Evolutionary conservation across 148 eudicot genomes (phyloP), one percentile per base, ranked within the genome.

Genomic region (Chenopodium formosanum): DNA sequence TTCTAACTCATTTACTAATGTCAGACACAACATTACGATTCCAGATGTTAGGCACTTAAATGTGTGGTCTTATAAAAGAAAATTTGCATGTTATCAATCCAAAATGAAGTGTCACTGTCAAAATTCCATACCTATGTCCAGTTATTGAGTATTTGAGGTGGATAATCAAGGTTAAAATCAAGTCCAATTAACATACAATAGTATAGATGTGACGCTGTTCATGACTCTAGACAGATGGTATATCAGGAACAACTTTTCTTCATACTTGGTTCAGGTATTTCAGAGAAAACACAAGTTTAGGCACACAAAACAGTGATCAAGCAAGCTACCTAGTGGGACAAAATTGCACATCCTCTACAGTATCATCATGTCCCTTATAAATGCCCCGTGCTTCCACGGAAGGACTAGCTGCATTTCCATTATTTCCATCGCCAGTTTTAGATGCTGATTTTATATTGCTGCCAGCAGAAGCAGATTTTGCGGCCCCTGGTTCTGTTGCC

Each of bases 301-400:
- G 7, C 13, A 77, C n/a, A 77, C 29, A 68, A 53, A 20, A 34
- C 53, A 70, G 31, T 47, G 52, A 72, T 79, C 14, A 53, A 19
- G 80, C 23, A 73, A 84, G 25, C 44, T 88, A 95, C 99, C 97
- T 96, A 80, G 92, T 83, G 68, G 99, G 98, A 82, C 94, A 92
- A 84, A 96, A 96, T 73, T 96, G 98, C 50, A 96, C 99, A 89
- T 96, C 99, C 83, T 96, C 98, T 67, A 96, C 99, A 85, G 99
- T 96, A 79, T 96, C 97, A 48, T 81, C 86, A 60, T 96, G 99
- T 81, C 99, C 99, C 75, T 84, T 86, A 87, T 88, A 96, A 65
- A 88, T 88, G 75, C 94, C 97, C 25, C 98, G 91, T 44, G 99
- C 91, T 85, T 88, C 88, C 79, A 94, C 75, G 32, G 91, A 82